These are phyloP conservation scores for Kazachstania africana DNA, from an alignment of 805 yeast genomes.

Conservation along the genomic window DNA sequence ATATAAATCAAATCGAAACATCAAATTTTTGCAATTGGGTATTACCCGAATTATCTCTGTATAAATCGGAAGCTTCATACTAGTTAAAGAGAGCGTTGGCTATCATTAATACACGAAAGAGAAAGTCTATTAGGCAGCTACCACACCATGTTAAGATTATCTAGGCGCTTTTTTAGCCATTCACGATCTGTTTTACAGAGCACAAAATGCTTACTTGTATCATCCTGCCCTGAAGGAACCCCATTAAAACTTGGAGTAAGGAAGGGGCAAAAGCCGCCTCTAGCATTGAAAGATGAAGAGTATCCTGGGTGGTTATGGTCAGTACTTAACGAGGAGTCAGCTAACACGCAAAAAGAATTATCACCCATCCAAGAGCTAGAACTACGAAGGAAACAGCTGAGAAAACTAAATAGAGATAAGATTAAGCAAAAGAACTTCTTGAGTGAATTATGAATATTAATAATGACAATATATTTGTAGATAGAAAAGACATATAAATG, in stretches of 20 bases:
- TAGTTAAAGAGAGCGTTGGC: too few relatives aligned
- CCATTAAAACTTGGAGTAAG: slow-evolving; percentile 57
- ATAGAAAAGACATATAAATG: too few relatives aligned
- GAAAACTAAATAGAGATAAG: slow-evolving; percentile 52
- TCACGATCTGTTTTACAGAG: too few relatives aligned
- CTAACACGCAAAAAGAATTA: slow-evolving; percentile 32
- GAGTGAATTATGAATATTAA: slow-evolving; percentile 7
- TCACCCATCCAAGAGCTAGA: slow-evolving; percentile 50
- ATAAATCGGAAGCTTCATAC: too few relatives aligned
- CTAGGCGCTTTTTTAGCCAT: background rate
- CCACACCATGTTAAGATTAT: too few relatives aligned
- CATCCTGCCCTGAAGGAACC: slow-evolving; percentile 63
- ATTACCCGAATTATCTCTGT: too few relatives aligned
- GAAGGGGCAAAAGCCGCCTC: slow-evolving; percentile 76
- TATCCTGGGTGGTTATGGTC: slow-evolving; percentile 96
- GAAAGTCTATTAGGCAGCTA: too few relatives aligned
- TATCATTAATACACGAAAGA: too few relatives aligned
- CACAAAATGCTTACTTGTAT: too few relatives aligned
- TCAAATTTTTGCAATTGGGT: too few relatives aligned
- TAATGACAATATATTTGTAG: too few relatives aligned
- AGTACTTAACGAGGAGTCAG: slow-evolving; percentile 40
- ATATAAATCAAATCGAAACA: too few relatives aligned
- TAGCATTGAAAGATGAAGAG: slow-evolving; percentile 76
- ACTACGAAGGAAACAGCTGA: slow-evolving; percentile 57
- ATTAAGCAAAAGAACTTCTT: slow-evolving; percentile 72